Conservation (phyloP, 257 asterid genomes). For the Eustoma russellianum region DNA sequence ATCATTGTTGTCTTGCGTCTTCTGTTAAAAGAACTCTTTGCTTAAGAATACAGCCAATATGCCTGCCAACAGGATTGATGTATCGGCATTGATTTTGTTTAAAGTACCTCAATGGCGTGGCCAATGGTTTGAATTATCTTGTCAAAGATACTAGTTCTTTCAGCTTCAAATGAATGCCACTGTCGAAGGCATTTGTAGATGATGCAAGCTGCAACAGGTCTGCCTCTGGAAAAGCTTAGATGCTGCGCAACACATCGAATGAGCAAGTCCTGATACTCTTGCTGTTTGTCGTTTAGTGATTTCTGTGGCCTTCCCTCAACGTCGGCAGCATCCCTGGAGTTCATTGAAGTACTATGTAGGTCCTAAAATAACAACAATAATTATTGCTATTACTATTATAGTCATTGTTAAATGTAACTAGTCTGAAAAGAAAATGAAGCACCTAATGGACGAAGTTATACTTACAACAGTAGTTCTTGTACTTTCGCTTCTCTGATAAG, state of each 20-base stretch:
- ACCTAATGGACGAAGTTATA: slow-evolving; percentile 8
- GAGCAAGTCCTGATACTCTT: slow-evolving; percentile 89
- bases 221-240: slow-evolving; percentile 80
- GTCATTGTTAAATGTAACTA: slow-evolving; percentile 1
- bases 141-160: slow-evolving; percentile 92
- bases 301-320: slow-evolving; percentile 83
- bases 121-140: slow-evolving; percentile 94
- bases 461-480: slow-evolving; percentile 51
- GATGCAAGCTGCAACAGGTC: slow-evolving; percentile 87
- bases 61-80: neutral
- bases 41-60: slow-evolving; percentile 6
- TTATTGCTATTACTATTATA: slow-evolving; percentile 1
- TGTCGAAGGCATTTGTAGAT: slow-evolving; percentile 93
- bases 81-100: neutral
- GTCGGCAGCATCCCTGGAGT: slow-evolving; percentile 49
- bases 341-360: slow-evolving; percentile 65
- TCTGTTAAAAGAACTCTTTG: slow-evolving; percentile 14
- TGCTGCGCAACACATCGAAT: slow-evolving; percentile 88
- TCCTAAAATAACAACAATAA: slow-evolving; percentile 31
- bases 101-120: slow-evolving; percentile 82
- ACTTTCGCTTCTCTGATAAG: slow-evolving; percentile 73
- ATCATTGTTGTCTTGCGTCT: slow-evolving; percentile 89
- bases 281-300: slow-evolving; percentile 86
- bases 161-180: slow-evolving; percentile 89
- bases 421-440: slow-evolving; percentile 1